Percentiles rank a stretch among this genome's conserved stretches.
phyloP scores from a whole-genome alignment of 108 stramenopile genomes.

The Nitzschia sp. region DNA sequence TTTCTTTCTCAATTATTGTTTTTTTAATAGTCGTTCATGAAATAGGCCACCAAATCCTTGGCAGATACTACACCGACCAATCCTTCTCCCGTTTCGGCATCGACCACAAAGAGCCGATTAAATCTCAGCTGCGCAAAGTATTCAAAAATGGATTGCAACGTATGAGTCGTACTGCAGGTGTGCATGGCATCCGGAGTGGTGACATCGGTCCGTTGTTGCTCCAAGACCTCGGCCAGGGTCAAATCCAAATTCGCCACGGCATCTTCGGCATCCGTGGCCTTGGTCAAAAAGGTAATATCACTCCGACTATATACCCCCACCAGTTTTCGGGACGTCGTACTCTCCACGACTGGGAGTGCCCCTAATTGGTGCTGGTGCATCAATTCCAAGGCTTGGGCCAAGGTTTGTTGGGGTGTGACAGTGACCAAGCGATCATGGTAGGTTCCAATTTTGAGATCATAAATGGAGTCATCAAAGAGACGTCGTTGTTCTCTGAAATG shows the following conservation, averaged over 20 bases:
- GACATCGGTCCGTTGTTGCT: constrained; percentile 72
- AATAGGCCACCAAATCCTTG: constrained; percentile 86
- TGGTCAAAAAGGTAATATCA: constrained; percentile 92
- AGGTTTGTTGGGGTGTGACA: constrained; percentile 66
- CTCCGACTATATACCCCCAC: constrained; percentile 77
- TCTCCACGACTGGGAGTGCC: constrained; percentile 87
- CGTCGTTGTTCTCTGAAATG: constrained; percentile 94
- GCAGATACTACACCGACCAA: constrained; percentile 87
- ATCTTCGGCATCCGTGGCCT: constrained; percentile 88
- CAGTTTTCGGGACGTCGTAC: constrained; percentile 48
- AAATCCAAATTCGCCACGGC: constrained; percentile 86
- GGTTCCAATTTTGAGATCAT: constrained; percentile 91
- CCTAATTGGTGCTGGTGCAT: constrained; percentile 70
- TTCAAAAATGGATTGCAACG: constrained; percentile 90
- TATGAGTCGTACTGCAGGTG: constrained; percentile 75
- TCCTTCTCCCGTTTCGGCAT: constrained; percentile 57
- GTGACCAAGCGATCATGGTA: constrained; percentile 85
- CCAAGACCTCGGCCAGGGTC: constrained; percentile 70
- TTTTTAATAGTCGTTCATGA: constrained; percentile 60
- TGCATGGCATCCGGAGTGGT: constrained; percentile 89
- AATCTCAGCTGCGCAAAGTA: constrained; percentile 89
- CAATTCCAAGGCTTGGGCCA: constrained; percentile 79
- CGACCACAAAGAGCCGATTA: constrained; percentile 83
- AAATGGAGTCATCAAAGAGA: constrained; percentile 93
- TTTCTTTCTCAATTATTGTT: no score